phyloP scores from a whole-genome alignment of 495 filamentous ascomycete species.

The Trichoderma orchidacearum region DNA sequence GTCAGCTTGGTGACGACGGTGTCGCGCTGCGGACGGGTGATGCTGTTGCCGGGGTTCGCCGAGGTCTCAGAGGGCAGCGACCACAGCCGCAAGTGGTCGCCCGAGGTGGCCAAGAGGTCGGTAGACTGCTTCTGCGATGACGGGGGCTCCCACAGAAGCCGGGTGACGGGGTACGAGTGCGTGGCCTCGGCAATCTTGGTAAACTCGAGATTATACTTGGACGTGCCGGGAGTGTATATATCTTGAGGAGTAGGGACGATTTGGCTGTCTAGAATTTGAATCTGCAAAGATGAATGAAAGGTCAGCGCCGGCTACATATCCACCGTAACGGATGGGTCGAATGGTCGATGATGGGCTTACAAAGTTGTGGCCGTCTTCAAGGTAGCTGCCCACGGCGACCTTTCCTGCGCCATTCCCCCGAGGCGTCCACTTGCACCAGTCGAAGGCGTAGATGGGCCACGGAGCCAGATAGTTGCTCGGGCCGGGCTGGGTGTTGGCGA shows the following conservation, averaged over 20 bases:
- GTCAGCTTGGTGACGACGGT: slow-evolving; percentile 71
- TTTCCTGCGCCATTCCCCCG: slow-evolving; percentile 71
- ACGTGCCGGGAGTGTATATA: slow-evolving; percentile 51
- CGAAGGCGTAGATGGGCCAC: slow-evolving; percentile 90
- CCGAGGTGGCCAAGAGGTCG: slow-evolving; percentile 89
- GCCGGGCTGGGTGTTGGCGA: slow-evolving; percentile 32
- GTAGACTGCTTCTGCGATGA: slow-evolving; percentile 95
- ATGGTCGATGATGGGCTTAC: slow-evolving; percentile 34
- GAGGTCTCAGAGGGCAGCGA: slow-evolving; percentile 55
- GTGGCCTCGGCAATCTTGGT: slow-evolving; percentile 93
- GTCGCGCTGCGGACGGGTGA: slow-evolving; percentile 55
- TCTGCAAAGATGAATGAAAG: too few species aligned
- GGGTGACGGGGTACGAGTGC: slow-evolving; percentile 93
- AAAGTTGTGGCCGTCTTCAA: slow-evolving; percentile 97
- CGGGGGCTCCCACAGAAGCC: slow-evolving; percentile 93
- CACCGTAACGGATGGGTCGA: not conserved
- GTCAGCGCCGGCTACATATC: not conserved
- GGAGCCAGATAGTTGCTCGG: slow-evolving; percentile 83
- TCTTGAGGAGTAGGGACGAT: slow-evolving; percentile 60
- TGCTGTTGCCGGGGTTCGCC: slow-evolving; percentile 50
- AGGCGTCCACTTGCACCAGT: slow-evolving; percentile 99
- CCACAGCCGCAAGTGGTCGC: slow-evolving; percentile 93
- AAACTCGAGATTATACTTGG: slow-evolving; percentile 72
- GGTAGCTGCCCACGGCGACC: slow-evolving; percentile 85
- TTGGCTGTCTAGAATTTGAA: slow-evolving; percentile 92